Conservation (phyloP, 1,284 basidiomycete genomes). For the Pascua sp. region DNA sequence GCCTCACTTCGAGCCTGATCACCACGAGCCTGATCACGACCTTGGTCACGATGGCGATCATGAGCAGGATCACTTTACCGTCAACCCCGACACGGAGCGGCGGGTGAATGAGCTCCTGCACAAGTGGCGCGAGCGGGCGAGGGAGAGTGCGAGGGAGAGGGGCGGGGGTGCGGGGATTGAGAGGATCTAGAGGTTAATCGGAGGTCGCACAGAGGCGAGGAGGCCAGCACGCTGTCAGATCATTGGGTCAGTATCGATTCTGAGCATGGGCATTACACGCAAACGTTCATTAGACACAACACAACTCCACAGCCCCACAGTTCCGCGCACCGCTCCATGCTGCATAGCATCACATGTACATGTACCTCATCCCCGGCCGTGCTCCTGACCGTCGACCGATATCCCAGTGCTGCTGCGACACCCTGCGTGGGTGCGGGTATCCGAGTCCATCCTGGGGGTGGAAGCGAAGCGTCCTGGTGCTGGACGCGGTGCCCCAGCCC, state of each 20-base stretch:
- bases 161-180: background rate
- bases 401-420: too few species aligned
- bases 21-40: background rate
- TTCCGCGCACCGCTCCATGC: background rate
- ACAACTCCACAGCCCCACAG: background rate
- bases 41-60: slow-evolving; percentile 1
- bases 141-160: background rate
- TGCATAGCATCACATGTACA: background rate
- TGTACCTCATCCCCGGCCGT: background rate
- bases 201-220: background rate
- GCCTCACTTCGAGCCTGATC: background rate
- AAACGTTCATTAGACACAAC: background rate
- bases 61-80: slow-evolving; percentile 2
- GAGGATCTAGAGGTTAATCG: background rate
- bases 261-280: too few species aligned
- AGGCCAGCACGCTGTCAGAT: background rate
- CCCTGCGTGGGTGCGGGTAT: too few species aligned
- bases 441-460: too few species aligned
- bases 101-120: slow-evolving; percentile 5
- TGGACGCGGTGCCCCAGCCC: background rate
- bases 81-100: background rate
- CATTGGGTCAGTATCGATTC: too few species aligned
- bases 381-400: too few species aligned
- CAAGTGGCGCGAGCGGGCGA: background rate
- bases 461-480: too few species aligned